Percentiles rank a stretch among this genome's conserved stretches.
Evolutionary conservation across 2,329 filamentous ascomycete genomes (phyloP).

Genomic region (Neopestalotiopsis sp.): DNA sequence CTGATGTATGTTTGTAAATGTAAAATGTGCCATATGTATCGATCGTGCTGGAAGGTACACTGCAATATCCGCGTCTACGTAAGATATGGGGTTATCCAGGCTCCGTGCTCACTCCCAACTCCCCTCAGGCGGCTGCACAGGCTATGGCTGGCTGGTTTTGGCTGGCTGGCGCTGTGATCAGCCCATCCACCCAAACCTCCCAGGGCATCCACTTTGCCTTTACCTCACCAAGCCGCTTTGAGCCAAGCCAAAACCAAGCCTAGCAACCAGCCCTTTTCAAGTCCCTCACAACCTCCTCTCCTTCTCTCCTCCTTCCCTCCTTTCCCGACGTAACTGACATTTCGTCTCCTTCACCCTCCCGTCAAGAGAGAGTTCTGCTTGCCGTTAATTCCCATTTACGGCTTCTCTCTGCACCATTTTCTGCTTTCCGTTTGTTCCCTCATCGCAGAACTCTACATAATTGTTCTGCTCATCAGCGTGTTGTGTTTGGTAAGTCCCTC

Average conservation of each 20-base stretch:
- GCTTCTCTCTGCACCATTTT: conserved; percentile 21
- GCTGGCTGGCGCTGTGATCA: no score
- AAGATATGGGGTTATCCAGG: background rate
- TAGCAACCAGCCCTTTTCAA: conserved; percentile 9
- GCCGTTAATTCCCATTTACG: conserved; percentile 28
- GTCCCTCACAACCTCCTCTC: background rate
- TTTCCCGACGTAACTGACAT: conserved; percentile 19
- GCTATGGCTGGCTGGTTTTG: no score
- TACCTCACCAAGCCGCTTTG: conserved; percentile 9
- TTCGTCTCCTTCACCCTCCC: conserved; percentile 14
- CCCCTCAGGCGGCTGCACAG: background rate
- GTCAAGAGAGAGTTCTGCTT: background rate
- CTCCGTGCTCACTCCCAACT: background rate
- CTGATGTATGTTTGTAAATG: no score
- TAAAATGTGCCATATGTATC: no score
- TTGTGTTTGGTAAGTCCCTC: conserved; percentile 24
- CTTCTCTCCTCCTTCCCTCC: conserved; percentile 19
- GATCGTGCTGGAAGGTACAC: no score
- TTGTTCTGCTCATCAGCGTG: background rate
- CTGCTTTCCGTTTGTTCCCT: conserved; percentile 19
- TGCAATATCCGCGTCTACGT: background rate
- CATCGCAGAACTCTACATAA: conserved; percentile 15
- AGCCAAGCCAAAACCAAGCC: conserved; percentile 13
- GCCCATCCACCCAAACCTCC: background rate
- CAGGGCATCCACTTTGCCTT: conserved; percentile 2